Evolutionary conservation across 805 yeast genomes (phyloP), one percentile per base, ranked within the genome.

Genomic region (Sugiyamaella boreocaroliniensis): DNA sequence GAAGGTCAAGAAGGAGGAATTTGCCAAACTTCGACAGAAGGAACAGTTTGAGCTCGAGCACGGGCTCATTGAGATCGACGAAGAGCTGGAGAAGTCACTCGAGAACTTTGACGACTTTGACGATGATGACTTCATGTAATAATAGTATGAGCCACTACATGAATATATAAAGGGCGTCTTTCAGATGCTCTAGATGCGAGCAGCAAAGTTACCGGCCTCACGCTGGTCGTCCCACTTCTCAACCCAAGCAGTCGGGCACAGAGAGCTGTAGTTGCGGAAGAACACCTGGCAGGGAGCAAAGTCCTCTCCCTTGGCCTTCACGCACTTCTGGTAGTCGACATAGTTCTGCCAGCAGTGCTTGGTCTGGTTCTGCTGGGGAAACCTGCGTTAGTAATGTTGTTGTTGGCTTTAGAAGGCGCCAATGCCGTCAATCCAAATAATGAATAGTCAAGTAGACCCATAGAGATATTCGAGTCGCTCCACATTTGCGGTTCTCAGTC

Each of bases 311-410:
- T 92, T 92, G 62, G 90, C 89, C 67, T 83, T 86, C 70, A 93
- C 82, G 79, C 99, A 93, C 75, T 89, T 90, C 85, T 86, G 93
- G 83, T 92, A 93, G 75, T 93, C 99, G 67, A 93, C 89, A 77
- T 92, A 93, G 64, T 92, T 80, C 78, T 92, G 97, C 83, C 92
- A 95, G 80, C 98, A 93, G 80, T 92, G 97, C 77, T 86, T 89
- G 67, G 97, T 88, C 76, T 92, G 99, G 83, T 92, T 92, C 74
- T 83, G 90, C 79, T 89, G 82, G 63, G 99, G 98, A 83, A 90
- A 90, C 74, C 97, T 48, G 85, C 12, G 45, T 43, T 43, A 43
- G 67, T 5, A 47, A 5, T 43, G 46, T 7, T 22, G 8, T n/a
- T n/a, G n/a, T n/a, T n/a, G n/a, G n/a, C n/a, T n/a, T n/a, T n/a